Conservation (phyloP, 345 rosid genomes). For the Turritis glabra region DNA sequence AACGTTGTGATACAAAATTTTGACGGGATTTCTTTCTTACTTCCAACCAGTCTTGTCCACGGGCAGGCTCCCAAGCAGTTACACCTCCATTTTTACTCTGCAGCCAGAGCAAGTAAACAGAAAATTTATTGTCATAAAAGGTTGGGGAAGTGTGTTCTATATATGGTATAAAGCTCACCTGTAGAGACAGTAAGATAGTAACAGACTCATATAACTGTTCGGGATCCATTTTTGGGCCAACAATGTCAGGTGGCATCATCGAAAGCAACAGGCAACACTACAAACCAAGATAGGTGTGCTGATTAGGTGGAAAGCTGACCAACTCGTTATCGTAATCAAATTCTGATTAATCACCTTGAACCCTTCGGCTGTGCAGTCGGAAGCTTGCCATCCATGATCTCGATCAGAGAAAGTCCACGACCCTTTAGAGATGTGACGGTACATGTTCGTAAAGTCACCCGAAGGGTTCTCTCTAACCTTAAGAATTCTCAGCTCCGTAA, state of each 20-base stretch:
- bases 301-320: conserved; percentile 8
- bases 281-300: conserved; percentile 18
- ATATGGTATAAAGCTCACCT: conserved; percentile 39
- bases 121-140: neutral
- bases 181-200: conserved; percentile 57
- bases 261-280: conserved; percentile 71
- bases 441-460: conserved; percentile 34
- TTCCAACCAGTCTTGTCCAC: conserved; percentile 42
- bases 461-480: conserved; percentile 65
- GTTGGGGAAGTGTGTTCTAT: neutral
- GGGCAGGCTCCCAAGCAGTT: conserved; percentile 44
- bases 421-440: conserved; percentile 63
- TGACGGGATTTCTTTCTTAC: conserved; percentile 20
- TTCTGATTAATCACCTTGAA: conserved; percentile 27
- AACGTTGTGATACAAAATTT: neutral
- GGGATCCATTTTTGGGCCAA: conserved; percentile 61
- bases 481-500: neutral
- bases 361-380: conserved; percentile 51
- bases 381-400: conserved; percentile 79
- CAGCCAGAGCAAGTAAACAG: neutral
- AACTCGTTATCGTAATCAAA: neutral
- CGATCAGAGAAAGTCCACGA: conserved; percentile 63
- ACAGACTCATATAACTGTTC: conserved; percentile 57
- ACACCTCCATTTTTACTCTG: conserved; percentile 45
- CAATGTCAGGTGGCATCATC: conserved; percentile 66